Evolutionary conservation across 768 basidiomycete genomes (phyloP).

Genomic region (Rhodotorula graminis): DNA sequence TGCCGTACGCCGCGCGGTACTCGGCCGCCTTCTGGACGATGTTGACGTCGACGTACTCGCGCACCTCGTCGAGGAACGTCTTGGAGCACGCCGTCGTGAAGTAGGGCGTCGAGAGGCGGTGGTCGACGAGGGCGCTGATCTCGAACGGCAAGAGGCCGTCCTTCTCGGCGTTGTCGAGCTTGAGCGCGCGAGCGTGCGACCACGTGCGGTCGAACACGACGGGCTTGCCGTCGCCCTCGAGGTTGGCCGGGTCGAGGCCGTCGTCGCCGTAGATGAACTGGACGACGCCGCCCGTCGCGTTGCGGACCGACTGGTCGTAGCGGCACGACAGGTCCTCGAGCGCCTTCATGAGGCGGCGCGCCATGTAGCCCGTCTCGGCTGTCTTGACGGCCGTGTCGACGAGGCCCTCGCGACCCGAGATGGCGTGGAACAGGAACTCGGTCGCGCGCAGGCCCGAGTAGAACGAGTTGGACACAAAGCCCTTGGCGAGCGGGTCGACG

Average conservation of each 20-base stretch:
- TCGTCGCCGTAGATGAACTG: conserved; percentile 98
- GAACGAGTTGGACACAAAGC: conserved; percentile 97
- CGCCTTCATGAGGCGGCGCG: conserved; percentile 96
- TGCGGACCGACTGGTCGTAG: conserved; percentile 92
- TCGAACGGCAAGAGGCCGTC: conserved; percentile 77
- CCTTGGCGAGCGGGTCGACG: conserved; percentile 90
- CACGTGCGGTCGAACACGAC: conserved; percentile 83
- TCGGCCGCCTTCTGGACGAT: conserved; percentile 64
- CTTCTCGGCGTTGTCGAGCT: conserved; percentile 52
- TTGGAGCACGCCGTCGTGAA: conserved; percentile 68
- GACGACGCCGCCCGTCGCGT: conserved; percentile 88
- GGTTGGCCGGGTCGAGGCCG: conserved; percentile 89
- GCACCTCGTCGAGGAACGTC: conserved; percentile 64
- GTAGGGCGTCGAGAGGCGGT: conserved; percentile 43
- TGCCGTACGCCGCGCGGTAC: conserved; percentile 65
- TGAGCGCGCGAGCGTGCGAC: conserved; percentile 71
- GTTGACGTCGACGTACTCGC: conserved; percentile 63
- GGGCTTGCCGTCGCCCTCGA: conserved; percentile 92
- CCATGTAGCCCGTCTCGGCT: conserved; percentile 99
- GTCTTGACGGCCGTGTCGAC: conserved; percentile 99
- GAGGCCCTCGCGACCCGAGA: conserved; percentile 94
- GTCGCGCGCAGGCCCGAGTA: conserved; percentile 84
- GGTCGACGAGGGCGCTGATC: conserved; percentile 65
- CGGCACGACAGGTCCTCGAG: conserved; percentile 93
- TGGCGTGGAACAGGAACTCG: conserved; percentile 98